These are phyloP conservation scores for Fusarium ramigenum DNA, from an alignment of 2,329 filamentous ascomycete genomes.

Conservation along the genomic window DNA sequence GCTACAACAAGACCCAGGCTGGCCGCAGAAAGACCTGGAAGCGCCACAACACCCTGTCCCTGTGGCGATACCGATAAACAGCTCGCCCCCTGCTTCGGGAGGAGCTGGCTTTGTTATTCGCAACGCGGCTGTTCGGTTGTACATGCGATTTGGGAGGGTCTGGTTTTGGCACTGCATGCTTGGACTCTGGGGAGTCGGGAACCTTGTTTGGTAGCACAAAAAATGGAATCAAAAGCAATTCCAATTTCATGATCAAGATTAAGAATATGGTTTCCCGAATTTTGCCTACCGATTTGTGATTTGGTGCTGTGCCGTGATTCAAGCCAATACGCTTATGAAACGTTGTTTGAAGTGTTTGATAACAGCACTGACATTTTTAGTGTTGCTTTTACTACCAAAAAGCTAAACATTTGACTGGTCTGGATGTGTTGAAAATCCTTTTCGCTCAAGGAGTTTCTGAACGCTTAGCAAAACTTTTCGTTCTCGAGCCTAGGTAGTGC, in stretches of 20 bases:
- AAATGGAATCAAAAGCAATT: slow-evolving; percentile 47
- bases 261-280: slow-evolving; percentile 40
- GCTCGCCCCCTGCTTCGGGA: slow-evolving; percentile 18
- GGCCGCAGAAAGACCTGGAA: slow-evolving; percentile 99
- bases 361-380: neutral
- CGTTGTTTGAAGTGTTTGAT: neutral
- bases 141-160: slow-evolving; percentile 40
- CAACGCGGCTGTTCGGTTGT: slow-evolving; percentile 25
- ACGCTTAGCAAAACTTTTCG: too few relatives aligned
- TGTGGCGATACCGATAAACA: slow-evolving; percentile 94
- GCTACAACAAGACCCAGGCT: slow-evolving; percentile 97
- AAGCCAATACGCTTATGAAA: neutral
- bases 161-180: slow-evolving; percentile 46
- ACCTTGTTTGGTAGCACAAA: slow-evolving; percentile 45
- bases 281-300: neutral
- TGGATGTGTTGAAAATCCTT: neutral
- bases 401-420: neutral
- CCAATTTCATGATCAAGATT: slow-evolving; percentile 39
- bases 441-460: neutral
- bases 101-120: slow-evolving; percentile 12
- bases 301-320: neutral
- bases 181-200: slow-evolving; percentile 47
- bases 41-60: slow-evolving; percentile 98
- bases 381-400: neutral
- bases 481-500: neutral